These are phyloP conservation scores for Trypanosomatidae sp. DNA, from an alignment of 208 protist species.

Conservation along the genomic window DNA sequence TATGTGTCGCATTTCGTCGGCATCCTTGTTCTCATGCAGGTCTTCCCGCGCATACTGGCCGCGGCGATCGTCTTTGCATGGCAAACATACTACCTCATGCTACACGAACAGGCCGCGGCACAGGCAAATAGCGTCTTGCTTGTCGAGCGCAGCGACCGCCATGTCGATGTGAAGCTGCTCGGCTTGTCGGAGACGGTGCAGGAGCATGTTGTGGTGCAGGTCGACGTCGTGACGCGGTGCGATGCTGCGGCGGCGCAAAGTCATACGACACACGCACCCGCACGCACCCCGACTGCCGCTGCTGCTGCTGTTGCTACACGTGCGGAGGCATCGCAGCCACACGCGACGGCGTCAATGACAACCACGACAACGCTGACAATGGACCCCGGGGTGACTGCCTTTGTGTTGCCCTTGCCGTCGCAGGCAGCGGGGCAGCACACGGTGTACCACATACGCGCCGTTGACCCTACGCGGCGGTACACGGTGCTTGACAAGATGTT, in stretches of 20 bases:
- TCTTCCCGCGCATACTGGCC: conserved; percentile 58
- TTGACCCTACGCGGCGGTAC: conserved; percentile 32
- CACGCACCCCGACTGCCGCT: too few species aligned
- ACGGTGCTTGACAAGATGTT: conserved; percentile 31
- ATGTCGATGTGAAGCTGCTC: conserved; percentile 18
- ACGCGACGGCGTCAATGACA: too few species aligned
- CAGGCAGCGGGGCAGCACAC: background rate
- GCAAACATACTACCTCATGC: conserved; percentile 34
- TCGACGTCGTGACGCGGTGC: conserved; percentile 10
- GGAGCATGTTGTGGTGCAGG: conserved; percentile 31
- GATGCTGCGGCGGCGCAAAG: too few species aligned
- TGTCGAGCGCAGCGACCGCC: conserved; percentile 9
- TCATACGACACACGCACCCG: too few species aligned
- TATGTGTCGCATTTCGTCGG: conserved; percentile 31
- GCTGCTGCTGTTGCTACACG: too few species aligned
- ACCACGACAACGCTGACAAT: conserved; percentile 1
- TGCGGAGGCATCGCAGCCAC: too few species aligned
- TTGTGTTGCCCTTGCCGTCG: conserved; percentile 21
- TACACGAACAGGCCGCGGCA: conserved; percentile 26
- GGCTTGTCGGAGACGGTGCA: conserved; percentile 17
- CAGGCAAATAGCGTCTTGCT: conserved; percentile 29
- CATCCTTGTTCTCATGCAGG: conserved; percentile 62
- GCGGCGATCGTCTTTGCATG: conserved; percentile 51
- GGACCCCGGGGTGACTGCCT: conserved; percentile 25
- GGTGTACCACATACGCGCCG: conserved; percentile 30